phyloP scores from a whole-genome alignment of 2,329 filamentous ascomycete species.

The Fusarium transvaalense region DNA sequence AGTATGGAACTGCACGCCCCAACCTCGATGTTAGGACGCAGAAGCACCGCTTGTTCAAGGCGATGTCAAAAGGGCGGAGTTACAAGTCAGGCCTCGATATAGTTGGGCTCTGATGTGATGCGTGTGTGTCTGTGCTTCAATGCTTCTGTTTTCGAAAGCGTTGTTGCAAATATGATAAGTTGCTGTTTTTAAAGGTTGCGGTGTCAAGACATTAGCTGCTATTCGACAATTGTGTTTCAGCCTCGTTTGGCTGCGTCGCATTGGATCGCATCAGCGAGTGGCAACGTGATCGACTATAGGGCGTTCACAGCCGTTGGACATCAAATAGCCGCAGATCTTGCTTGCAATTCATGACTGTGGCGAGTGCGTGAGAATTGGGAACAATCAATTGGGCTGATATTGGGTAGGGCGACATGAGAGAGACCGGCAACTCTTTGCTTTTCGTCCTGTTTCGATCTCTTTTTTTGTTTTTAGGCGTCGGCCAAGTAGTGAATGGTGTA shows the following conservation, averaged over 20 bases:
- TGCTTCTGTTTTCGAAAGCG: conserved; percentile 7
- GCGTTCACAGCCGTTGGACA: conserved; percentile 30
- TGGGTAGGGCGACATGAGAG: conserved; percentile 37
- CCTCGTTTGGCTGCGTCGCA: conserved; percentile 42
- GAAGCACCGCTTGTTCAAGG: conserved; percentile 1
- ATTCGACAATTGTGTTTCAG: conserved; percentile 40
- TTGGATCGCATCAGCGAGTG: conserved; percentile 38
- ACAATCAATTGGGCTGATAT: conserved; percentile 33
- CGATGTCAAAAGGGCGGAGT: conserved; percentile 16
- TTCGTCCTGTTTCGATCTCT: background rate
- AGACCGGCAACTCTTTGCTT: background rate
- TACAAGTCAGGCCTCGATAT: conserved; percentile 30
- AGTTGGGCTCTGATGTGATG: conserved; percentile 25
- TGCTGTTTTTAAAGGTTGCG: conserved; percentile 14
- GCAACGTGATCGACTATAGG: conserved; percentile 45
- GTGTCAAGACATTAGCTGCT: conserved; percentile 16
- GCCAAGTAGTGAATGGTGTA: conserved; percentile 1
- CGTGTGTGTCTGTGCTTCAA: background rate
- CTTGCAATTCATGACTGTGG: conserved; percentile 23
- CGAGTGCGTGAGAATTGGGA: conserved; percentile 18
- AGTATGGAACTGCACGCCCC: conserved; percentile 7
- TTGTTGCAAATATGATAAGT: conserved; percentile 22
- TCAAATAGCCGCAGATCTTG: conserved; percentile 20
- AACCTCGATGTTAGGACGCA: background rate
- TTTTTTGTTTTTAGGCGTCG: conserved; percentile 5